A percentile compares a stretch with the other conserved stretches of the same genome.
Evolutionary conservation across 2,329 filamentous ascomycete species (phyloP).

Genomic region (Nothopassalora personata): DNA sequence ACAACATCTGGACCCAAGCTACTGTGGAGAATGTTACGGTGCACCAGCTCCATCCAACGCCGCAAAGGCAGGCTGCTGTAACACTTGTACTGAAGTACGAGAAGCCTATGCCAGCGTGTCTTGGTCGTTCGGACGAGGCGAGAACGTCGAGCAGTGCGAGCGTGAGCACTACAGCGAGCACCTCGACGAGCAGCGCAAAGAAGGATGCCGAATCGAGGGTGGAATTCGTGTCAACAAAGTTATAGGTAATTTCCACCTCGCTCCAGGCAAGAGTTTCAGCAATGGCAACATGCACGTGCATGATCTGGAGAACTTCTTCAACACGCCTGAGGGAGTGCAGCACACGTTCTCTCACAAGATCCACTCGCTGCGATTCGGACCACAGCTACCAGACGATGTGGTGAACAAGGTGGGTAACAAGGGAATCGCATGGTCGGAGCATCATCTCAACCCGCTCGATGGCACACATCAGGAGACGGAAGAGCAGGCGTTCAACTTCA

Average conservation of each 20-base stretch:
- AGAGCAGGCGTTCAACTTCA: conserved; percentile 87
- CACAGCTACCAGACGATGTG: conserved; percentile 73
- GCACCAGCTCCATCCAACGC: conserved; percentile 67
- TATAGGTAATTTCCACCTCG: conserved; percentile 96
- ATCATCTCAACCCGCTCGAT: conserved; percentile 90
- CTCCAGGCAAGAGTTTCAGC: conserved; percentile 91
- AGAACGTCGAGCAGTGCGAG: conserved; percentile 90
- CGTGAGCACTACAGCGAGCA: conserved; percentile 90
- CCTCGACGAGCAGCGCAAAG: conserved; percentile 77
- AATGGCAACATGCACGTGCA: conserved; percentile 97
- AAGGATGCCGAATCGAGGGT: conserved; percentile 93
- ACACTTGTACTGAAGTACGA: conserved; percentile 92
- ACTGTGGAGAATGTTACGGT: conserved; percentile 93
- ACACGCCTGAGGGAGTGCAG: conserved; percentile 48
- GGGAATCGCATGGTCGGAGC: conserved; percentile 68
- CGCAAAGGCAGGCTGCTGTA: conserved; percentile 83
- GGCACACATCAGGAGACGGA: conserved; percentile 67
- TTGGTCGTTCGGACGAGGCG: conserved; percentile 91
- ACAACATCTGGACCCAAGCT: conserved; percentile 75
- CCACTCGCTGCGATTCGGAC: conserved; percentile 87
- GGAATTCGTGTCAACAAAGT: conserved; percentile 95
- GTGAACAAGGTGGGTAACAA: conserved; percentile 57
- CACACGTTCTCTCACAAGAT: conserved; percentile 89
- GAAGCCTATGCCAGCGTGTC: conserved; percentile 85
- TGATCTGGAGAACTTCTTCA: conserved; percentile 92